A percentile compares a stretch with the other conserved stretches of the same genome.
These are phyloP conservation scores for Lotus japonicus DNA, from an alignment of 306 rosid species.

Conservation along the genomic window DNA sequence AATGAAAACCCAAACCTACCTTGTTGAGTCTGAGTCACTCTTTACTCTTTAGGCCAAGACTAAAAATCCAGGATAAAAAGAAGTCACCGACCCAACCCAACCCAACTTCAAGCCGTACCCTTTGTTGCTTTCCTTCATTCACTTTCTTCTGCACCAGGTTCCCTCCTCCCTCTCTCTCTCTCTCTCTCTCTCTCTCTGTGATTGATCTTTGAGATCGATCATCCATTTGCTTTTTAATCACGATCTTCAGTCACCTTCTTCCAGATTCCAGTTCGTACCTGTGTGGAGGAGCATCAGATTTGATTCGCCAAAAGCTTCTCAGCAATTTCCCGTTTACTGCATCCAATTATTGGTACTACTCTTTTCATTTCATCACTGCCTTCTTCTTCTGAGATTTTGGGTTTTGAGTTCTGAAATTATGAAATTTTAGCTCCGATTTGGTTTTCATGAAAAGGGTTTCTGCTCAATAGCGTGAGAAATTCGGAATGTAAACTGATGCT, in stretches of 20 bases:
- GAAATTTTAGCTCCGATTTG: constrained; percentile 12
- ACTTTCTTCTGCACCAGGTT: no score
- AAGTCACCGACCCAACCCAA: constrained; percentile 6
- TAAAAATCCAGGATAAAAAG: neutral
- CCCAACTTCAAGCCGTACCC: neutral
- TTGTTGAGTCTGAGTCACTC: neutral
- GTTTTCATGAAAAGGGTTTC: neutral
- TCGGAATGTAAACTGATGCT: neutral
- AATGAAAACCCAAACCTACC: no score
- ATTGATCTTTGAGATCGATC: constrained; percentile 17
- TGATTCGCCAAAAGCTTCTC: neutral
- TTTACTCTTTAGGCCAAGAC: neutral
- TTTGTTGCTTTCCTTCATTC: constrained; percentile 10
- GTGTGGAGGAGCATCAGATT: constrained; percentile 1
- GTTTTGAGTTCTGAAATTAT: constrained; percentile 7
- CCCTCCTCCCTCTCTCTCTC: no score
- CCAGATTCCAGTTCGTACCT: neutral
- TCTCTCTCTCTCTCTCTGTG: no score
- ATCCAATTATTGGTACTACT: constrained; percentile 3
- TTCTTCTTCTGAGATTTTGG: neutral
- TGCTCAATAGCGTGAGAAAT: neutral
- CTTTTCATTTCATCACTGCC: neutral
- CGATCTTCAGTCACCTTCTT: constrained; percentile 17
- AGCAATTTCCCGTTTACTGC: neutral
- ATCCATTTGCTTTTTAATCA: neutral